These are phyloP conservation scores for Amaranthus palmeri DNA, from an alignment of 148 eudicot species.

Conservation along the genomic window DNA sequence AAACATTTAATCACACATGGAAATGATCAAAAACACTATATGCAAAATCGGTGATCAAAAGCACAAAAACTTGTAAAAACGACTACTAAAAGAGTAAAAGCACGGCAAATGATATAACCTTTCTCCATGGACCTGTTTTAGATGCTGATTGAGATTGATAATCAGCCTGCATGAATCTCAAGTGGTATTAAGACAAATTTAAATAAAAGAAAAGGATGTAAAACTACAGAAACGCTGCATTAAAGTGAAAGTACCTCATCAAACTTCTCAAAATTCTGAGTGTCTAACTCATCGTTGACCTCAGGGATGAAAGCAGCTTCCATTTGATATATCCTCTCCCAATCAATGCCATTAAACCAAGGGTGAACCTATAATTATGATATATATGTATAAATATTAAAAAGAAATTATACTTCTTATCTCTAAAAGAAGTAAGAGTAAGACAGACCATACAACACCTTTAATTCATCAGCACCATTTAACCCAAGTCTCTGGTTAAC, in stretches of 20 bases:
- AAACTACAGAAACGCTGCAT: not conserved
- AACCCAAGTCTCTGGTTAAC: constrained; percentile 87
- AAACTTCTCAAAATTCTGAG: constrained; percentile 96
- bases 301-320: constrained; percentile 96
- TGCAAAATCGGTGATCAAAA: not conserved
- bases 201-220: constrained; percentile 5
- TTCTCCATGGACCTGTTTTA: constrained; percentile 97
- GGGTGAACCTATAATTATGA: constrained; percentile 51
- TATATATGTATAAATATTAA: not conserved
- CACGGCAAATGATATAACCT: constrained; percentile 36
- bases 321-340: constrained; percentile 84
- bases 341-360: constrained; percentile 74
- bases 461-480: constrained; percentile 86
- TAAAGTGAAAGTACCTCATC: constrained; percentile 57
- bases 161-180: constrained; percentile 50
- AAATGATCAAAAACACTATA: not conserved
- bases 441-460: constrained; percentile 74
- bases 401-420: not conserved
- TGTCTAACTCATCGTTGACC: constrained; percentile 92
- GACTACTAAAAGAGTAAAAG: not conserved
- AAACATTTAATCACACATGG: not conserved
- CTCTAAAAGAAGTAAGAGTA: constrained; percentile 29
- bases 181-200: not conserved
- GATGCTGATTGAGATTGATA: constrained; percentile 47
- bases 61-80: not conserved